Evolutionary conservation across 352 stramenopile species (phyloP), one percentile per base, ranked within the genome.

Genomic region (Phytopythium aichiense): DNA sequence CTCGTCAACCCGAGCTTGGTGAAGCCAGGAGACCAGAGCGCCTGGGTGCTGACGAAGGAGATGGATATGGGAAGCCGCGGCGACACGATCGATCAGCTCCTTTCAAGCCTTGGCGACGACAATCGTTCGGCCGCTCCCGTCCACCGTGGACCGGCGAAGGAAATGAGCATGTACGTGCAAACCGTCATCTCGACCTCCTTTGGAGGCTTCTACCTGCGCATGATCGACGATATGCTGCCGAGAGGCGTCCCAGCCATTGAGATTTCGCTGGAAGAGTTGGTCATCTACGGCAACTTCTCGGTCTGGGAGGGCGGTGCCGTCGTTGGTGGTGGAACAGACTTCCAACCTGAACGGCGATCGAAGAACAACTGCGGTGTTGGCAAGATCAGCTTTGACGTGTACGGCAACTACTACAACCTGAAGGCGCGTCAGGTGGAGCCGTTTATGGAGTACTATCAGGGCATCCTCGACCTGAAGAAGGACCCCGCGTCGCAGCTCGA

Each of bases 371-470:
- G 79, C 53, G 87, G 84, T 30, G 68, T 92, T 9, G 79, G 69
- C 8, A 92, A 88, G 63, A 65, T 94, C 50, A 89, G 77, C 59
- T 92, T 92, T 61, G 79, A 88, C 25, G 59, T 94, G 37, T 94
- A 95, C 59, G 85, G 86, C 70, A 95, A 94, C 65, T 96, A 96
- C 59, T 96, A 91, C 81, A 96, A 96, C 69, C 71, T 71, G 1
- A 91, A 75, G 33, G 77, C 78, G 15, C 71, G 81, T 7, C 83
- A 94, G 46, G 69, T 87, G 7, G 87, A 96, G 58, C 87, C 87
- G 23, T 96, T 94, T 60, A 73, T 96, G 48, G 87, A 96, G 68
- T 93, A 86, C 61, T 94, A 93, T 58, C 79, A 91, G 61, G 80
- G 85, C 0, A 81, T 85, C 33, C 61, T 94, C 40, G 84, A 93